Base-by-base conservation (phyloP, 176 grass and related monocot genomes). In the Puya raimondii region DNA sequence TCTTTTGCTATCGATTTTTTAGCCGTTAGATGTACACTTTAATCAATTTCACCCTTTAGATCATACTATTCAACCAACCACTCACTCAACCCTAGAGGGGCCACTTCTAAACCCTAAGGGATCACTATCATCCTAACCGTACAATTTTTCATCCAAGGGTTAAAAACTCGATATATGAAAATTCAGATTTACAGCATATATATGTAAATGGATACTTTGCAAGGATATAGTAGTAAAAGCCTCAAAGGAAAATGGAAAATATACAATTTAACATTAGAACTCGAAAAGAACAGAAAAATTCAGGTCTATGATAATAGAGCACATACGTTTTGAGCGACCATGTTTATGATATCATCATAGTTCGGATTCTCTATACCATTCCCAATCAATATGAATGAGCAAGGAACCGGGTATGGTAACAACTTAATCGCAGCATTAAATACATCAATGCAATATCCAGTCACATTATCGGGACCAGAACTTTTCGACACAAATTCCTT, bases 401-500 rank as follows among this genome's bases (percentile, higher is more conserved):
- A 86, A 50, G 90, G 83, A 72, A 93, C 90, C 42, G 90, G 80
- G 52, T 93, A 93, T 9, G 86, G 83, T 70, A 93, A 79, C 48
- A 89, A 57, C 74, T 84, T 89, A 53, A 93, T 61, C 70, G 83
- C 90, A 47, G 90, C 68, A 1, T 74, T 93, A 75, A 93, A 93
- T 69, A 93, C 66, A 66, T 93, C 90, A 64, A 93, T 65, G 67
- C 86, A 86, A 51, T 81, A 93, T 54, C 90, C 90, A 8, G 71
- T 84, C 47, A 78, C 75, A 74, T 86, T 93, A 67, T 72, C 68
- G 71, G 75, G 23, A 15, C 77, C 83, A 59, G 58, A 73, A 21
- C 68, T 57, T 27, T 48, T 68, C 67, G 86, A 89, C 18, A 93
- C 78, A 33, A 93, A 81, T 68, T 89, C 77, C 29, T 89, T 89